Percentiles rank a stretch among this genome's conserved stretches.
Conservation (phyloP, 257 asterid species). For the Nicotiana undulata region DNA sequence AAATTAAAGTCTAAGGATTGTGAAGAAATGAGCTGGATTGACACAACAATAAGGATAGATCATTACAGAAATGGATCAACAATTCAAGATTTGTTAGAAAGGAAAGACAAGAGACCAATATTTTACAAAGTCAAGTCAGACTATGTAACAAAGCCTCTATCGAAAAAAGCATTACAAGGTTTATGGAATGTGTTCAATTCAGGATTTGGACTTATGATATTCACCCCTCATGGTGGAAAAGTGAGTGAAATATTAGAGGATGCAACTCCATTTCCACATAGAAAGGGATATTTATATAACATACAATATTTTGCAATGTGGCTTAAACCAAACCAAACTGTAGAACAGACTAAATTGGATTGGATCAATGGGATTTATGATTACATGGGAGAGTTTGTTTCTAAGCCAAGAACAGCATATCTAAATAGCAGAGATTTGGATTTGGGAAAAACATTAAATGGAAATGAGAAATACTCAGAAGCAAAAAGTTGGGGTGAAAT, state of each 20-base stretch:
- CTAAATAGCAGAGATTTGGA: slow-evolving; percentile 58
- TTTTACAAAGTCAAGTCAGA: slow-evolving; percentile 52
- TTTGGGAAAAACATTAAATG: slow-evolving; percentile 29
- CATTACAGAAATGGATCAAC: not conserved
- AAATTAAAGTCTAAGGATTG: slow-evolving; percentile 27
- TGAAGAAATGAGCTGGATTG: slow-evolving; percentile 52
- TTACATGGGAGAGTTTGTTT: slow-evolving; percentile 39
- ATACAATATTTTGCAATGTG: slow-evolving; percentile 52
- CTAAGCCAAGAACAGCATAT: slow-evolving; percentile 54
- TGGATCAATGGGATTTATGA: slow-evolving; percentile 35
- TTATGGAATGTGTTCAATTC: slow-evolving; percentile 22
- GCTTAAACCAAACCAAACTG: slow-evolving; percentile 9
- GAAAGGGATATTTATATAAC: slow-evolving; percentile 35
- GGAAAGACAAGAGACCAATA: slow-evolving; percentile 15
- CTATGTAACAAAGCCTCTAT: slow-evolving; percentile 29
- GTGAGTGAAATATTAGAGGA: slow-evolving; percentile 29
- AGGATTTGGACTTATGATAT: slow-evolving; percentile 23
- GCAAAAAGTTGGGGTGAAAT: slow-evolving; percentile 42
- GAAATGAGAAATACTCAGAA: slow-evolving; percentile 21
- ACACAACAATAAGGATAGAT: slow-evolving; percentile 10
- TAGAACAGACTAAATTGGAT: slow-evolving; percentile 10
- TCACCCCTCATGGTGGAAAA: slow-evolving; percentile 57
- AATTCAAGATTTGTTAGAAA: slow-evolving; percentile 1
- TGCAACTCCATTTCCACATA: slow-evolving; percentile 55
- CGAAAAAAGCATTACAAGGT: slow-evolving; percentile 15